Base-by-base conservation (phyloP, 768 basidiomycete genomes). In the Boletus sp. region DNA sequence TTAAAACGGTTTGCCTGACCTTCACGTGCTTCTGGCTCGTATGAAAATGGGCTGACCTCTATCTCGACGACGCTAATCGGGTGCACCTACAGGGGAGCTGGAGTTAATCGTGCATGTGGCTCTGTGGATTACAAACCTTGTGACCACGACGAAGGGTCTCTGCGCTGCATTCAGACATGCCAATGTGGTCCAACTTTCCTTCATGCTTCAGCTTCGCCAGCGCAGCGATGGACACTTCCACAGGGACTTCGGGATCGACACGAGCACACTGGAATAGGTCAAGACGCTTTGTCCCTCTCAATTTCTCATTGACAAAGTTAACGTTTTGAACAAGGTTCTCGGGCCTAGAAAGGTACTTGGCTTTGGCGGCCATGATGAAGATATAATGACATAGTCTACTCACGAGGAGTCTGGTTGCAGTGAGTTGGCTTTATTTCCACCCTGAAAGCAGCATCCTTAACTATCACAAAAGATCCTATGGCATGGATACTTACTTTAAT, bases 21-120 rank as follows among this genome's bases (percentile, higher is more conserved):
- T 17, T 77, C 73, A 61, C 76, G 77, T 15, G 82, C 77, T 51
- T 83, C 76, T 24, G 76, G 73, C 57, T 83, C 82, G 50, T 83
- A 84, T 2, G 80, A 75, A 78, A 83, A 86, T 2, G 82, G 78
- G 62, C 83, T 86, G 41, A 86, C 72, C 67, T 90, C 89, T 50
- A 89, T 85, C 67, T 90, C 86, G 8, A 85, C 82, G 15, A 80
- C 75, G 12, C 81, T 75, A 55, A 87, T 78, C 2, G 81, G 83
- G 45, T 79, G 74, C 10, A 86, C 73, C 80, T 85, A 47, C 6
- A 9, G 18, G 28, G 46, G 9, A 50, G 33, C 1, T 37, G 5
- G 17, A 17, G 30, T 8, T 9, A 36, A 59, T 17, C 24, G 28
- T 32, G 14, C 14, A 36, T 7, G 15, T 17, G 10, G 5, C 3